A percentile compares a stretch with the other conserved stretches of the same genome.
phyloP scores from a whole-genome alignment of 352 stramenopile genomes.

The Pythium plurisporium region DNA sequence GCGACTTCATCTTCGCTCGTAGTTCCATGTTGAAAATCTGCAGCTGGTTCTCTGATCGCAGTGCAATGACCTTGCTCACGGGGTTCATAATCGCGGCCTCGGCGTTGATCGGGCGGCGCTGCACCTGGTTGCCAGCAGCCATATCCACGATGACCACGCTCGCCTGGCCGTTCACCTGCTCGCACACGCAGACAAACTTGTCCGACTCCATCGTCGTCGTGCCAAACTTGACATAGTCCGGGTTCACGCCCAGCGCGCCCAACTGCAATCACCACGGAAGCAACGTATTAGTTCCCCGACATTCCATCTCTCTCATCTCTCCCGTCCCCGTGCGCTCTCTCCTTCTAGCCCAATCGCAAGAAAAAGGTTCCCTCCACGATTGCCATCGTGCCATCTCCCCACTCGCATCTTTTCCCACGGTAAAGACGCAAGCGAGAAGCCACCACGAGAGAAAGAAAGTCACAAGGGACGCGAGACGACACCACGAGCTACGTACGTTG shows the following conservation, averaged over 20 bases:
- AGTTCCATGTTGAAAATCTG: conserved; percentile 99
- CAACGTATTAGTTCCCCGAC: background rate
- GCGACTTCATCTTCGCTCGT: conserved; percentile 98
- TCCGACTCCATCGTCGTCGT: conserved; percentile 97
- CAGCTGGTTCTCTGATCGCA: conserved; percentile 91
- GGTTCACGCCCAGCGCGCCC: conserved; percentile 82
- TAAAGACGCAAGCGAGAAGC: background rate
- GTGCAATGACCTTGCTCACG: conserved; percentile 86
- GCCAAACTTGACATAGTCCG: conserved; percentile 91
- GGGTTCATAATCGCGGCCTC: conserved; percentile 99
- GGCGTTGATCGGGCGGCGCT: conserved; percentile 96
- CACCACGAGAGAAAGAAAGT: too few species aligned
- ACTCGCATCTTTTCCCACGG: background rate
- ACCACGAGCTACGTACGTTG: conserved; percentile 85
- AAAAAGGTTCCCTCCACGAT: too few species aligned
- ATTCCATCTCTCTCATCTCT: too few species aligned
- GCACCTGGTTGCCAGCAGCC: conserved; percentile 79
- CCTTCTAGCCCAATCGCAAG: too few species aligned
- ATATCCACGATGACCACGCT: conserved; percentile 93
- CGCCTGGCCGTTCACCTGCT: conserved; percentile 83
- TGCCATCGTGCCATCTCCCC: too few species aligned
- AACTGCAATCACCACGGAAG: conserved; percentile 39
- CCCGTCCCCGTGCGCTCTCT: too few species aligned
- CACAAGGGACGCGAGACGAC: too few species aligned
- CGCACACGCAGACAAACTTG: conserved; percentile 94